These are phyloP conservation scores for Fraxinus nigra DNA, from an alignment of 305 asterid species.

Conservation along the genomic window DNA sequence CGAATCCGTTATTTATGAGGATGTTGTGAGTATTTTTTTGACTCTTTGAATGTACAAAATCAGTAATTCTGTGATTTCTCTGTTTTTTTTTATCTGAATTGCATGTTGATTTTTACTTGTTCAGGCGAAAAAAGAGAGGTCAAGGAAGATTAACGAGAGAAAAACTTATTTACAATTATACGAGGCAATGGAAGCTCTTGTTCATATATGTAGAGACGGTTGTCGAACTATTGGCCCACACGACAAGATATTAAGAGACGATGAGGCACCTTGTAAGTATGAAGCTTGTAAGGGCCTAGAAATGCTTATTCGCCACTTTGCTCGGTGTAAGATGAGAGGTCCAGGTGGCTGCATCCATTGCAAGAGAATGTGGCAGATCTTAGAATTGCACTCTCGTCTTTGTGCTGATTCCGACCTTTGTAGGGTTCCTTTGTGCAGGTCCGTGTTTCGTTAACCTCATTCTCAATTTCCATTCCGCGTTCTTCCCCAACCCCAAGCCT, in stretches of 20 bases:
- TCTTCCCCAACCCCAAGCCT: not conserved
- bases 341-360: conserved; percentile 78
- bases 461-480: not conserved
- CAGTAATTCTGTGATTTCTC: not conserved
- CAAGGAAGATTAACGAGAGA: conserved; percentile 53
- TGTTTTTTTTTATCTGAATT: not conserved
- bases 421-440: conserved; percentile 86
- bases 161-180: conserved; percentile 56
- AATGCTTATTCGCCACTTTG: conserved; percentile 76
- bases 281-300: conserved; percentile 76
- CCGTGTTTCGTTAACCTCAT: not conserved
- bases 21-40: conserved; percentile 42
- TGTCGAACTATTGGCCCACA: conserved; percentile 63
- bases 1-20: conserved; percentile 44
- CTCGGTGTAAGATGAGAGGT: conserved; percentile 68
- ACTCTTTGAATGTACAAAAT: not conserved
- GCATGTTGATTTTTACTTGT: not conserved
- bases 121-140: conserved; percentile 52
- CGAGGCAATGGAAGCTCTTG: conserved; percentile 88
- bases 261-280: conserved; percentile 55
- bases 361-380: conserved; percentile 86
- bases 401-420: conserved; percentile 38
- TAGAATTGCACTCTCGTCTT: conserved; percentile 76
- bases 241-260: conserved; percentile 46
- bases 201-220: conserved; percentile 35